Percentiles rank a stretch among this genome's conserved stretches.
Evolutionary conservation across 2,329 filamentous ascomycete genomes (phyloP).

Genomic region (Cyclaneusma minus): DNA sequence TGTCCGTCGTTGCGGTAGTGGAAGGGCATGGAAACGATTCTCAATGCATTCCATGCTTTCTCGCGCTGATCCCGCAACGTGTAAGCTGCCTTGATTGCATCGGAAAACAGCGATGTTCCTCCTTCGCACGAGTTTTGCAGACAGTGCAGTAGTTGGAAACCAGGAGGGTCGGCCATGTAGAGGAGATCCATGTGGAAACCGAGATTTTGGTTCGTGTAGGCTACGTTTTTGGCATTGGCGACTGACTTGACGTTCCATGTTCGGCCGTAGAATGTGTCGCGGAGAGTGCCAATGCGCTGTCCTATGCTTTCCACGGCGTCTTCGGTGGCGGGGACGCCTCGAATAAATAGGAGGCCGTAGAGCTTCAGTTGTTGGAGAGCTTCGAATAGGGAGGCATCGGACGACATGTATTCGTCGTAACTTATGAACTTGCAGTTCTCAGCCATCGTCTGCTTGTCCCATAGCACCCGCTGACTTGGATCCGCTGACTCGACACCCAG

Average conservation of each 20-base stretch:
- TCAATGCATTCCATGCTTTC: conserved; percentile 23
- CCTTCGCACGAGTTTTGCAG: conserved; percentile 65
- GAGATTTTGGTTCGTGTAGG: conserved; percentile 69
- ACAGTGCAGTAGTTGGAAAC: conserved; percentile 80
- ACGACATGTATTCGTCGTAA: conserved; percentile 56
- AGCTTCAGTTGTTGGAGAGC: conserved; percentile 46
- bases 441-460: conserved; percentile 29
- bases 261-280: conserved; percentile 78
- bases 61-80: conserved; percentile 17
- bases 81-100: conserved; percentile 47
- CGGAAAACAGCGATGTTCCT: conserved; percentile 76
- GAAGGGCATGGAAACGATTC: conserved; percentile 34
- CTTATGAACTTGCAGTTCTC: conserved; percentile 40
- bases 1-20: conserved; percentile 52
- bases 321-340: conserved; percentile 53
- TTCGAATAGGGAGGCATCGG: conserved; percentile 37
- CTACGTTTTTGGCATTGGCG: conserved; percentile 75
- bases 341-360: conserved; percentile 64
- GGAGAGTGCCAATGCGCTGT: conserved; percentile 58
- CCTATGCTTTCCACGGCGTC: conserved; percentile 53
- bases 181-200: conserved; percentile 89
- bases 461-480: conserved; percentile 20
- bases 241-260: conserved; percentile 84
- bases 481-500: background rate
- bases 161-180: conserved; percentile 67